phyloP scores from a whole-genome alignment of 352 stramenopile species.

The Blastocystis sp. region DNA sequence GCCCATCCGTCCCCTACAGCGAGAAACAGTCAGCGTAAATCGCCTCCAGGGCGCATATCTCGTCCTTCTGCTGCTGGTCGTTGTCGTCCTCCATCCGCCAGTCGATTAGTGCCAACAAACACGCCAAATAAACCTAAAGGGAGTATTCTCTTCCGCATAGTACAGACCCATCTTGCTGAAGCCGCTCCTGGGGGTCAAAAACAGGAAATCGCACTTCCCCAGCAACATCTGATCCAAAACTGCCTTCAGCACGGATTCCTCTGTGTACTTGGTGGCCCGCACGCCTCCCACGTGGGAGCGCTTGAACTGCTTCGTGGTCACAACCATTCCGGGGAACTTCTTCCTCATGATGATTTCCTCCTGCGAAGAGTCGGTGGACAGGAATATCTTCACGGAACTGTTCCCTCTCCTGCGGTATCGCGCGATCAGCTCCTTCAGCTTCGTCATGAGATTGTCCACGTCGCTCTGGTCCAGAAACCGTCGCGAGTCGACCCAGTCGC shows the following conservation, averaged over 20 bases:
- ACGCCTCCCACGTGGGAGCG: constrained; percentile 56
- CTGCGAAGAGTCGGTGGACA: constrained; percentile 46
- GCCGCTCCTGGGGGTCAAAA: constrained; percentile 31
- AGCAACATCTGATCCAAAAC: constrained; percentile 56
- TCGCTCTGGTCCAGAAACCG: constrained; percentile 32
- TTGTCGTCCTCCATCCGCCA: constrained; percentile 44
- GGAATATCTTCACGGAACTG: constrained; percentile 20
- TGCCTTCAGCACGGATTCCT: constrained; percentile 20
- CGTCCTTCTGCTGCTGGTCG: constrained; percentile 59
- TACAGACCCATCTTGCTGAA: constrained; percentile 71
- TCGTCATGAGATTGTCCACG: neutral
- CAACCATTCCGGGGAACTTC: constrained; percentile 31
- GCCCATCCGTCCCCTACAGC: neutral
- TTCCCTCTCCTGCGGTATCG: neutral
- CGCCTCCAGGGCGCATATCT: constrained; percentile 55
- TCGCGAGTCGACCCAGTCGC: constrained; percentile 41
- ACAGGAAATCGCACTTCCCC: constrained; percentile 59
- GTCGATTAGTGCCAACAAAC: constrained; percentile 15
- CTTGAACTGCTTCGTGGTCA: constrained; percentile 27
- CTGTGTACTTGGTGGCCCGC: neutral
- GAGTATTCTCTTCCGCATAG: constrained; percentile 55
- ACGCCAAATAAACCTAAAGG: constrained; percentile 20
- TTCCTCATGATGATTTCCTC: constrained; percentile 18
- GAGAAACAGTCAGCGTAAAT: constrained; percentile 59
- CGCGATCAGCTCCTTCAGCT: neutral